A percentile compares a stretch with the other conserved stretches of the same genome.
phyloP scores from a whole-genome alignment of 2,329 filamentous ascomycete species.

The Huntiella abstrusa region DNA sequence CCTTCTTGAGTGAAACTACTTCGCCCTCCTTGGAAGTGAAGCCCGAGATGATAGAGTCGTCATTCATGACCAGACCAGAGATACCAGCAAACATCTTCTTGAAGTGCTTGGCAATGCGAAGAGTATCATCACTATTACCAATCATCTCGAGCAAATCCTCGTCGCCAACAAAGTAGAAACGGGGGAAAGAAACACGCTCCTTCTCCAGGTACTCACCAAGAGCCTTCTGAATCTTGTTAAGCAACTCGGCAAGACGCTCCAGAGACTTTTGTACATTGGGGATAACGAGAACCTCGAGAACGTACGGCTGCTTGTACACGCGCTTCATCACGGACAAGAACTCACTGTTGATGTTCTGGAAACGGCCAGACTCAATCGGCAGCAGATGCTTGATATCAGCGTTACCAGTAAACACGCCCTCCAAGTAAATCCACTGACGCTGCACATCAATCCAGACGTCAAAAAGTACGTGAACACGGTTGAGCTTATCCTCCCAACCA shows the following conservation, averaged over 20 bases:
- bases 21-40: conserved; percentile 95
- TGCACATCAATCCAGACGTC: conserved; percentile 99
- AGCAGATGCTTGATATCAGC: conserved; percentile 96
- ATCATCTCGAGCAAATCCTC: conserved; percentile 98
- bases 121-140: conserved; percentile 93
- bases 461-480: conserved; percentile 90
- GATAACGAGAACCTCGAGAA: conserved; percentile 90
- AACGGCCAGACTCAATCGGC: conserved; percentile 87
- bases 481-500: conserved; percentile 94
- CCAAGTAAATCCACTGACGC: conserved; percentile 97
- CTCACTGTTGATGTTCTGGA: conserved; percentile 98
- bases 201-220: conserved; percentile 96
- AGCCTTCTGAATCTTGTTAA: conserved; percentile 98
- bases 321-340: conserved; percentile 99
- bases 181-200: conserved; percentile 89
- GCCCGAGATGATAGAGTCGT: conserved; percentile 72
- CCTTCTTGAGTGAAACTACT: conserved; percentile 67
- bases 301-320: conserved; percentile 87
- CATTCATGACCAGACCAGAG: conserved; percentile 76
- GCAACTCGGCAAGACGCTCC: conserved; percentile 82
- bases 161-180: conserved; percentile 98
- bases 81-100: conserved; percentile 99
- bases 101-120: conserved; percentile 94
- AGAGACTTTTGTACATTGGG: conserved; percentile 89
- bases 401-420: conserved; percentile 96